Percentiles rank a stretch among this genome's conserved stretches.
These are phyloP conservation scores for Ustulina deusta DNA, from an alignment of 2,329 filamentous ascomycete genomes.

Conservation along the genomic window DNA sequence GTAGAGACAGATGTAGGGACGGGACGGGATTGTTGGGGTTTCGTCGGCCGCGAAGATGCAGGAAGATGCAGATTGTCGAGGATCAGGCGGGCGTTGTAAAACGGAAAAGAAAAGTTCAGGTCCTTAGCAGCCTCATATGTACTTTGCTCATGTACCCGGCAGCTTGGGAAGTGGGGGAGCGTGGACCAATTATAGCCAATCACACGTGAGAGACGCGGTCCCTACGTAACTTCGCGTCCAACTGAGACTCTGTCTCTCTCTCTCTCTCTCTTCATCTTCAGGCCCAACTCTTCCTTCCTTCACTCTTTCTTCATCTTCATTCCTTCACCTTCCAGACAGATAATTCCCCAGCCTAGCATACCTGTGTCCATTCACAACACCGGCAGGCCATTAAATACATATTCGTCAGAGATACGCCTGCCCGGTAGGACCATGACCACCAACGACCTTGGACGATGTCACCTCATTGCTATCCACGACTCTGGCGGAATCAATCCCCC, in stretches of 20 bases:
- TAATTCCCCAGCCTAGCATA: not conserved
- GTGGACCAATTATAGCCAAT: constrained; percentile 19
- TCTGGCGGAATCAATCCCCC: not conserved
- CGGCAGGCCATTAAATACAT: no score
- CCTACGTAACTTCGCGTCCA: constrained; percentile 21
- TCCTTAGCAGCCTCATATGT: constrained; percentile 18
- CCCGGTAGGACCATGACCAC: not conserved
- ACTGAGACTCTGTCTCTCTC: not conserved
- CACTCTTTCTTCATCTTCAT: not conserved
- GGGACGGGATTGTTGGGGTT: not conserved
- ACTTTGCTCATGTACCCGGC: constrained; percentile 30
- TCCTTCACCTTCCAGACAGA: not conserved
- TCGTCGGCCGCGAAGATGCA: not conserved
- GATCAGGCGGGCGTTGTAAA: not conserved
- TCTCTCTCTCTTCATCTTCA: not conserved
- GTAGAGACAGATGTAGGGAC: not conserved
- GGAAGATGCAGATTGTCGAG: constrained; percentile 1
- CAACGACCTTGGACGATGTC: not conserved
- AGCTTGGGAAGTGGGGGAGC: constrained; percentile 32
- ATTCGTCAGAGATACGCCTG: not conserved
- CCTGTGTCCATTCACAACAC: not conserved
- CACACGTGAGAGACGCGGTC: constrained; percentile 30
- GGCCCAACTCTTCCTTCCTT: not conserved
- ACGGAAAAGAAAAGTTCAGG: constrained; percentile 12
- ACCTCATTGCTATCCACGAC: not conserved